Conservation (phyloP, 2,329 filamentous ascomycete genomes). For the Calycina herbarum region DNA sequence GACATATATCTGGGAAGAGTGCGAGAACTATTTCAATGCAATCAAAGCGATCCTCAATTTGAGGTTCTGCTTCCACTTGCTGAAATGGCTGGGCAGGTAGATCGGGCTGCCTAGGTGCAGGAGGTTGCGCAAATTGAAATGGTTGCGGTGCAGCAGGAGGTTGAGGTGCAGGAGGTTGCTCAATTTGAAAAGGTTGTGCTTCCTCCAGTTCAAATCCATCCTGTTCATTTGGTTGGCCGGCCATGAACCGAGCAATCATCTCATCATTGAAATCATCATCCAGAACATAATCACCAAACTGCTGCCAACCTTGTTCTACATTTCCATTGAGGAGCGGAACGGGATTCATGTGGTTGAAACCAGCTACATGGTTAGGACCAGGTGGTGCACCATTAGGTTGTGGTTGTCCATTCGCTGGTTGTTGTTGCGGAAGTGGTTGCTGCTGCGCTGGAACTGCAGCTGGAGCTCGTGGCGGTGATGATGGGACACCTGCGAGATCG, state of each 20-base stretch:
- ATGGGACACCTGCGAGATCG: too few relatives aligned
- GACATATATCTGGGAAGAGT: slow-evolving; percentile 50
- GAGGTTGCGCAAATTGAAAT: not conserved
- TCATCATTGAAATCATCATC: not conserved
- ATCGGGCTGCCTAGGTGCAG: not conserved
- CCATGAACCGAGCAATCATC: not conserved
- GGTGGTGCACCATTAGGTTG: not conserved
- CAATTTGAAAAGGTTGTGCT: too few relatives aligned
- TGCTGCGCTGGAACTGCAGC: not conserved
- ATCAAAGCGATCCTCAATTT: slow-evolving; percentile 19
- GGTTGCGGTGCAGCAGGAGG: not conserved
- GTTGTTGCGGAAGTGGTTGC: not conserved
- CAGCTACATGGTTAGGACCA: not conserved
- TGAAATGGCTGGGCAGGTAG: not conserved
- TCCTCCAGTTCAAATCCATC: not conserved
- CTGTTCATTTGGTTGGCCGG: not conserved
- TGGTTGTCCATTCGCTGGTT: not conserved
- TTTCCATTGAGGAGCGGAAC: not conserved
- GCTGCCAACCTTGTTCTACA: not conserved
- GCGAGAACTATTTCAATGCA: slow-evolving; percentile 41
- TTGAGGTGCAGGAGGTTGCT: not conserved
- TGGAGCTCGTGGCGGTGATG: too few relatives aligned
- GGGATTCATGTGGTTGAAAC: too few relatives aligned
- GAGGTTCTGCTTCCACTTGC: not conserved
- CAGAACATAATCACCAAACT: not conserved